A percentile compares a stretch with the other conserved stretches of the same genome.
These are phyloP conservation scores for Carnegiea gigantea DNA, from an alignment of 179 eudicot species.

Conservation along the genomic window DNA sequence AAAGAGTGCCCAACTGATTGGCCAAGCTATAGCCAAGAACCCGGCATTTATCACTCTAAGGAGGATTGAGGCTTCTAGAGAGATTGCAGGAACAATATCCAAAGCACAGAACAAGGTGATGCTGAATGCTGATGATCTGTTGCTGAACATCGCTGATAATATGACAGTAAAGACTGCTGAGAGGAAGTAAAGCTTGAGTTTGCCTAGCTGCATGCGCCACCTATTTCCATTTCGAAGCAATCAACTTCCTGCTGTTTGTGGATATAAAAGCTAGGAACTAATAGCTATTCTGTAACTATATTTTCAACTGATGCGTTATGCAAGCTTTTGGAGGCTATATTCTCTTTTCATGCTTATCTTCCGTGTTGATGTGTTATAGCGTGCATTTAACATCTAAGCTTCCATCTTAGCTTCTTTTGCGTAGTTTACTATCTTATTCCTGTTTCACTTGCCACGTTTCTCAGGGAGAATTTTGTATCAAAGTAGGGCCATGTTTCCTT, in stretches of 20 bases:
- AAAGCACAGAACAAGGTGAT: constrained; percentile 42
- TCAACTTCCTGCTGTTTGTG: neutral
- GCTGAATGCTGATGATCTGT: constrained; percentile 40
- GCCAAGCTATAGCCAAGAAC: constrained; percentile 48
- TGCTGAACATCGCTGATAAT: constrained; percentile 37
- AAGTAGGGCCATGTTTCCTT: neutral
- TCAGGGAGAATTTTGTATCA: neutral
- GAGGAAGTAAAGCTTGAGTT: constrained; percentile 14
- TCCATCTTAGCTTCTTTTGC: neutral
- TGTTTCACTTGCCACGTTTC: neutral
- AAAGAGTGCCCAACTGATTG: constrained; percentile 48
- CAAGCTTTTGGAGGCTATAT: neutral
- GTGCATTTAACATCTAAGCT: neutral
- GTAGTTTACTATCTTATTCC: neutral
- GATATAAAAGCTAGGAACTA: neutral
- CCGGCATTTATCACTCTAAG: constrained; percentile 45
- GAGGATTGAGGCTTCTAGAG: constrained; percentile 45
- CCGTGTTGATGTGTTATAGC: neutral
- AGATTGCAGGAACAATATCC: constrained; percentile 38
- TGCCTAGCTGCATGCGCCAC: neutral
- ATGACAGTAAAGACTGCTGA: constrained; percentile 11
- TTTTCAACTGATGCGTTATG: neutral
- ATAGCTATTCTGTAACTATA: neutral
- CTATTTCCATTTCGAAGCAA: neutral
- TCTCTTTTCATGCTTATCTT: neutral